Evolutionary conservation across 2,329 filamentous ascomycete genomes (phyloP), one percentile per base, ranked within the genome.

Genomic region (Tolypocladium tropicale): DNA sequence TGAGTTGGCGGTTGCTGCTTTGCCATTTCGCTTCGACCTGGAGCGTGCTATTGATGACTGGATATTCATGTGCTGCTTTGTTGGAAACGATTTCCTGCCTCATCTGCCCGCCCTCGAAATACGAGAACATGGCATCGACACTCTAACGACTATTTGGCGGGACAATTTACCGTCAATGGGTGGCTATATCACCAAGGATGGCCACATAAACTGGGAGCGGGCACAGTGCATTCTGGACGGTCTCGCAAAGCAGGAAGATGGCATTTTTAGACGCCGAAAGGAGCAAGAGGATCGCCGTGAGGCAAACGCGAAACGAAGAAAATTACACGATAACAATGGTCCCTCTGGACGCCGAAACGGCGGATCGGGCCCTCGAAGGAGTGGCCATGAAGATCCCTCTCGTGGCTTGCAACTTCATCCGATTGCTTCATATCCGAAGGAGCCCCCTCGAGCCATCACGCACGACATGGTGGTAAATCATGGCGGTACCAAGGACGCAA

Each of bases 1-100:
- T 53, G 94, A 99, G 72, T 84, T 99, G 65, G 82, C 88, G 65
- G 86, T 96, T 36, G 86, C 90, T 21, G 82, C 85, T 56, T 82
- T 96, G 62, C 86, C 86, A 2, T 97, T 97, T 73, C 82, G 83
- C 55, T 97, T 95, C 72, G 91, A 99, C 68, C 78, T 99, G 49
- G 94, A 99, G 72, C 85, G 94, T 61, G 92, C 92, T 30, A 82
- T 97, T 57, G 94, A 97, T 71, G 93, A 97, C 69, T 97, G 93
- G 94, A 90, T 97, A 16, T 97, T 97, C 71, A 94, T 97, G 85
- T 97, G 93, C 74, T 97, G 95, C 75, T 97, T 97, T 69, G 93
- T 97, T 56, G 93, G 93, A 62, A 99, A 99, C 72, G 95, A 99
- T 76, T 99, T 99, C 75, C 76, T 99, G 63, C 94, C 94, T 53